Base-by-base conservation (phyloP, 1,284 basidiomycete species). In the Tylopilus sp. region DNA sequence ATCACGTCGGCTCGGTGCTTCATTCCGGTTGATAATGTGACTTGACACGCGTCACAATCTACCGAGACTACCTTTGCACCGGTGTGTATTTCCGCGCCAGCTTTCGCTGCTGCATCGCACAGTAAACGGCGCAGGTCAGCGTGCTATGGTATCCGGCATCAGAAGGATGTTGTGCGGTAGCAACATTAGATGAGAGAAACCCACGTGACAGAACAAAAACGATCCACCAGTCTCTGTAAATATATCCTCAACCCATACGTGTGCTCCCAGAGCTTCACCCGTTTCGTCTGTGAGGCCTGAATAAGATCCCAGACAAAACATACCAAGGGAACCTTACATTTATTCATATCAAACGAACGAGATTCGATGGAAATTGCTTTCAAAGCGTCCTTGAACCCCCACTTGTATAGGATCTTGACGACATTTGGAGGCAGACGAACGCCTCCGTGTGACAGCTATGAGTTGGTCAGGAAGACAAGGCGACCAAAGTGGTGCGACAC, bases 341-440 rank as follows among this genome's bases (percentile, higher is more conserved):
- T 59, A 13, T 63, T 46, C 19, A 78, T 60, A n/a, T 71, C 58
- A 15, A 76, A 66, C 2, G 63, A 70, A 39, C 61, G 62, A n/a
- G 73, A 73, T 36, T 70, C 66, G 12, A 69, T 40, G 2, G 70
- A 69, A 33, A 74, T 70, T 10, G 61, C 40, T 19, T 51, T 50
- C 7, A 81, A 52, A 26, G 69, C 59, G 11, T 69, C 63, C 31
- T 65, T 65, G 12, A 82, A 59, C 1, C 80, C 80, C 82, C 81
- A 84, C 40, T 75, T 70, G 47, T 73, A 73, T 19, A 82, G 63
- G 11, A 82, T 73, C 54, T 82, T 82, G 3, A 78, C 73, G 33
- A 77, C 61, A 48, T 83, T 82, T 3, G 80, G 80, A 34, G 79
- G 71, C 47, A 81, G 63, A 12, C 78, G 71, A 48, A 74, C 65